Evolutionary conservation across 495 filamentous ascomycete species (phyloP), one percentile per base, ranked within the genome.

Genomic region (Oidiodendron maius): DNA sequence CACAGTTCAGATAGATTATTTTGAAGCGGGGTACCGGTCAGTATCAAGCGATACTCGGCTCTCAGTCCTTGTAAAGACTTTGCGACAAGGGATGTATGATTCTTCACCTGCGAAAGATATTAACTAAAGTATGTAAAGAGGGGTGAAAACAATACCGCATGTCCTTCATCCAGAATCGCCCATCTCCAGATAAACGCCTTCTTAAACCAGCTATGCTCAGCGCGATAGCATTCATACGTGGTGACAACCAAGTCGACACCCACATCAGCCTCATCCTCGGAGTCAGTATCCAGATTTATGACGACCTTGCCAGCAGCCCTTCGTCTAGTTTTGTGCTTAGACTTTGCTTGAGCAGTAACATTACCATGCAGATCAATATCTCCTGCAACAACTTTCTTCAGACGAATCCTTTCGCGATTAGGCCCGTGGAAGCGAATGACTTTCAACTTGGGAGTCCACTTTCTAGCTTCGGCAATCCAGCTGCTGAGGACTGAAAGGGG

Each of bases 401-500:
- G 48, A 13, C 70, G 62, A 4, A 67, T 60, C 20, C 71, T 64
- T 42, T 78, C 79, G 5, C 64, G 62, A 2, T 59, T 46, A 4
- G 71, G 66, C 0, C 82, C 82, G 48, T 84, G 77, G 42, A 79
- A 81, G 5, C 75, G 64, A 5, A 81, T 52, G 0, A 69, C 68
- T n/a, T 69, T 76, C 12, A 86, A 59, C 9, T 61, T 67, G 0
- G 80, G 80, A 0, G 75, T 72, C 79, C 80, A 85, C 48, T 71
- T 76, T 25, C 64, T 60, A 4, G 73, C 69, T 59, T 85, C 81
- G 5, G 61, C 57, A 28, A 78, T 80, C 91, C 91, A 96, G 57
- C 95, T 95, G 58, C 84, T 90, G 81, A 96, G 90, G 10, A 96
- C 88, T 32, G 84, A 82, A 0, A 94, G 78, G 0, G 91, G 91